Conservation (phyloP, 257 asterid genomes). For the Primulina tabacum region DNA sequence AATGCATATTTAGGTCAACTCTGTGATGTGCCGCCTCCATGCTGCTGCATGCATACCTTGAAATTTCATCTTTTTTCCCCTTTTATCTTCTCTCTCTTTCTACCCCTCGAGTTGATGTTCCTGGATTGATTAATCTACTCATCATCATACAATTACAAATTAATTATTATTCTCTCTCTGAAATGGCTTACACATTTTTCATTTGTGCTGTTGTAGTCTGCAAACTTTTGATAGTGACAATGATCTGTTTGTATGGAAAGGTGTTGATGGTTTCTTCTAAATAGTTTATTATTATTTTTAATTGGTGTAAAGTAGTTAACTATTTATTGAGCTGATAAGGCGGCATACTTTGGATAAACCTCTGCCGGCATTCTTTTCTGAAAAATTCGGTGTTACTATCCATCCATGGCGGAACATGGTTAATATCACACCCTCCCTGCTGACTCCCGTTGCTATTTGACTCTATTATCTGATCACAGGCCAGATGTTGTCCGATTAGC, state of each 20-base stretch:
- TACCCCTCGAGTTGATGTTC: neutral
- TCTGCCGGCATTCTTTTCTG: neutral
- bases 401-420: neutral
- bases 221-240: too few species aligned
- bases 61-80: conserved; percentile 10
- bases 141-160: too few species aligned
- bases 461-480: neutral
- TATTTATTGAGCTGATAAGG: neutral
- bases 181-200: too few species aligned
- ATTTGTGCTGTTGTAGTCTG: too few species aligned
- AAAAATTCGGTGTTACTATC: neutral
- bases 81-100: conserved; percentile 5
- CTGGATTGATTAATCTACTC: neutral
- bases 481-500: neutral
- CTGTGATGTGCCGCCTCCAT: neutral
- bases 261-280: conserved; percentile 3
- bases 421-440: neutral
- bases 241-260: too few species aligned
- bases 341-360: neutral
- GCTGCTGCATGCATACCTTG: neutral
- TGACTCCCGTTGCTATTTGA: neutral
- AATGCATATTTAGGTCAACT: conserved; percentile 2
- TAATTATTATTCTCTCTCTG: too few species aligned
- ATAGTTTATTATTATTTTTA: conserved; percentile 1
- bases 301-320: neutral